These are phyloP conservation scores for Colletotrichum sp. DNA, from an alignment of 2,329 filamentous ascomycete genomes.

Conservation along the genomic window DNA sequence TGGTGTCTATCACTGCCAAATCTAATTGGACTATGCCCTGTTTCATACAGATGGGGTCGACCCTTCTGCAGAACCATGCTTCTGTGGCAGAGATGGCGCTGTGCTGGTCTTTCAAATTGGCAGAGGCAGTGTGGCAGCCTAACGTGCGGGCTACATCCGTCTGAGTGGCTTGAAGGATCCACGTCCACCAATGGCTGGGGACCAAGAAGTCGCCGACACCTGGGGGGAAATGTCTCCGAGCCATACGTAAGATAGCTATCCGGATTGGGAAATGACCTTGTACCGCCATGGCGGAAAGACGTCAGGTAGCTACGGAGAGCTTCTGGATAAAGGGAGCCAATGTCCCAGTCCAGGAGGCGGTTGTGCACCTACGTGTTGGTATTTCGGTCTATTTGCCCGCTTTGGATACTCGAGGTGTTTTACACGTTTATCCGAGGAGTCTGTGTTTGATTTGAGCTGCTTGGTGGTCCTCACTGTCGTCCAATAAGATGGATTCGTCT, in stretches of 20 bases:
- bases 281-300: neutral
- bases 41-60: neutral
- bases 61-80: neutral
- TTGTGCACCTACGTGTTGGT: rapidly evolving
- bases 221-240: neutral
- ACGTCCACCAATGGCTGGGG: neutral
- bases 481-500: neutral
- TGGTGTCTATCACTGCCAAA: neutral
- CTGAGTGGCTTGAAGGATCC: neutral
- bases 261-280: neutral
- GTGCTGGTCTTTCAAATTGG: neutral
- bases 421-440: neutral
- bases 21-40: neutral
- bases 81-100: neutral
- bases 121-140: neutral
- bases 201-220: neutral
- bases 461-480: neutral
- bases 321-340: neutral
- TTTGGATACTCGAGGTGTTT: neutral
- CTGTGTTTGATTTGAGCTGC: neutral
- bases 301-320: neutral
- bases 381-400: neutral
- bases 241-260: neutral
- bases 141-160: neutral
- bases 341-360: neutral